Percentiles rank a stretch among this genome's conserved stretches.
Evolutionary conservation across 139 green algal genomes (phyloP).

Genomic region (Klebsormidium nitens): DNA sequence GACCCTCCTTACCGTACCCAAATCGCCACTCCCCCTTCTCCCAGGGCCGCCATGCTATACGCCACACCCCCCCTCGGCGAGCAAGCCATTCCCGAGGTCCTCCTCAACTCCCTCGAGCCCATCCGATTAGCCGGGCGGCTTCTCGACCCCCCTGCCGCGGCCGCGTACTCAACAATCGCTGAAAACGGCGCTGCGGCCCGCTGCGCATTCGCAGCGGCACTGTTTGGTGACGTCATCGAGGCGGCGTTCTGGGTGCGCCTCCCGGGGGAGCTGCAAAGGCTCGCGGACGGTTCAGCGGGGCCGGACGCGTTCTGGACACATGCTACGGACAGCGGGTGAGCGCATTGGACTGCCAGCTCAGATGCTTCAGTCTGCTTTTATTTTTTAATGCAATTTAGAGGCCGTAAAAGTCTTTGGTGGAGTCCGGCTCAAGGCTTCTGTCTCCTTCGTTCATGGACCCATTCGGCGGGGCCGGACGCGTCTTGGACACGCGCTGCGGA

Average conservation of each 20-base stretch:
- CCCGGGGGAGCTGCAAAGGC: constrained; percentile 9
- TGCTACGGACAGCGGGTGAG: no score
- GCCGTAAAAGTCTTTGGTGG: no score
- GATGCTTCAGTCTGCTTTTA: no score
- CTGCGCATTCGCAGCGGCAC: constrained; percentile 35
- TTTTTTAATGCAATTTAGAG: no score
- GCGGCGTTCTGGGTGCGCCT: constrained; percentile 33
- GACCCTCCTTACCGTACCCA: no score
- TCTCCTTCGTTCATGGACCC: no score
- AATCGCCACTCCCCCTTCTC: no score
- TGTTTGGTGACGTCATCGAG: constrained; percentile 29
- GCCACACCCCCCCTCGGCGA: neutral
- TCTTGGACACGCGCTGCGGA: no score
- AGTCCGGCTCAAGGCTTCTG: no score
- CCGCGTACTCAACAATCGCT: constrained; percentile 11
- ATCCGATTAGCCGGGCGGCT: constrained; percentile 16
- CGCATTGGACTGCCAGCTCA: no score
- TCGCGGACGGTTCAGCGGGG: constrained; percentile 25
- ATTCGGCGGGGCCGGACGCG: constrained; percentile 16
- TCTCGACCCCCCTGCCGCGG: constrained; percentile 26
- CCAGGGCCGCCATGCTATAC: no score
- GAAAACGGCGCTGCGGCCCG: constrained; percentile 12
- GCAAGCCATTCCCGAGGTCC: constrained; percentile 20
- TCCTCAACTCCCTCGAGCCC: constrained; percentile 36
- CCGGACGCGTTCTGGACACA: constrained; percentile 20